phyloP scores from a whole-genome alignment of 1,139 yeast genomes.

The Candida labiduridarum region DNA sequence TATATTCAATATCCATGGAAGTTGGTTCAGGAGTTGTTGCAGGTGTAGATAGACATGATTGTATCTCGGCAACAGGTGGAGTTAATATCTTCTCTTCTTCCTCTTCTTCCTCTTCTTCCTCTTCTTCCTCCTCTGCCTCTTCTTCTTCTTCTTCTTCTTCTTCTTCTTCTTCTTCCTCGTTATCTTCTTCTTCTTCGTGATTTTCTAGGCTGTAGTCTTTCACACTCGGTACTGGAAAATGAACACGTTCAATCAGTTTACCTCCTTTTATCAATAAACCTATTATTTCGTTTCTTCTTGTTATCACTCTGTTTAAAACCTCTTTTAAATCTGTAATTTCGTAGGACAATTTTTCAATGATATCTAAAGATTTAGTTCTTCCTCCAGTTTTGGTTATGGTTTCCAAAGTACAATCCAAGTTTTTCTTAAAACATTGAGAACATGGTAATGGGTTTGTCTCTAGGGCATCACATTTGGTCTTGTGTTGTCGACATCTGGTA shows the following conservation, averaged over 20 bases:
- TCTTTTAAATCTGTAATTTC: constrained; percentile 25
- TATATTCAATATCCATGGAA: not conserved
- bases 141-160: not conserved
- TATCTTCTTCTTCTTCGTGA: not conserved
- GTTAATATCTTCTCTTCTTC: constrained; percentile 13
- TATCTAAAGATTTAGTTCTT: constrained; percentile 29
- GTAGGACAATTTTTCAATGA: constrained; percentile 31
- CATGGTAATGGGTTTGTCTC: constrained; percentile 57
- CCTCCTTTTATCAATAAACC: constrained; percentile 25
- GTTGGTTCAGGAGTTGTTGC: constrained; percentile 10
- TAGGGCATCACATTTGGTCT: constrained; percentile 64
- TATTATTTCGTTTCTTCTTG: constrained; percentile 28
- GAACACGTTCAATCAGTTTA: constrained; percentile 11
- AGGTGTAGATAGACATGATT: constrained; percentile 29
- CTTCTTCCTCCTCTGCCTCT: constrained; percentile 1
- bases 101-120: not conserved
- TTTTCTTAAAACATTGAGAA: constrained; percentile 55
- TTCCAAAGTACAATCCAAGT: constrained; percentile 55
- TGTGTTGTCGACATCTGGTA: constrained; percentile 63
- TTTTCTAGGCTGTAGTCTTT: not conserved
- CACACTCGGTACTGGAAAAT: constrained; percentile 5
- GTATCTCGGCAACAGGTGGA: constrained; percentile 32
- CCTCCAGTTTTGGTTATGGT: constrained; percentile 30
- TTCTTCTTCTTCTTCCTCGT: not conserved
- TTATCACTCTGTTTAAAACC: constrained; percentile 21